Evolutionary conservation across 2,329 filamentous ascomycete species (phyloP), one percentile per base, ranked within the genome.

Genomic region (Penicillium sp.): DNA sequence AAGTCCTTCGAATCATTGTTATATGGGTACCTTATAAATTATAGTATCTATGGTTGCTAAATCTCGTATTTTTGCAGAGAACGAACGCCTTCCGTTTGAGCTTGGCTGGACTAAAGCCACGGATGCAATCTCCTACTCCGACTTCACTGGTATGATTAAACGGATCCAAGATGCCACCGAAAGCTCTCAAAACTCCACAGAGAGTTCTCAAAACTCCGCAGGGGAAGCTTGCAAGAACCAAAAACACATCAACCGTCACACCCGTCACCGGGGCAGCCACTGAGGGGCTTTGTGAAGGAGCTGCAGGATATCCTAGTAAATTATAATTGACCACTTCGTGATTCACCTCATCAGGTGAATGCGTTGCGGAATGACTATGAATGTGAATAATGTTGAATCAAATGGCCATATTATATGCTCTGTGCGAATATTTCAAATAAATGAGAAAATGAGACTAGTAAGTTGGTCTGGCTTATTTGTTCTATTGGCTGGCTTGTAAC

Each of bases 321-420:
- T 26, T 43, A 43, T 43, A 18, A 23, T 43, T 26, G 19, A 43
- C 14, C 39, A 43, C n/a, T 43, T 43, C 23, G 39, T 43, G 39
- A 16, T 24, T 28, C 13, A 5, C 39, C 21, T 43, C 16, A 28
- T 28, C 6, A 3, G 24, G 39, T 26, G 23, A 19, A 43, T 19
- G 19, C 23, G 39, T 28, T 43, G 18, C 18, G 14, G 39, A 43
- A 42, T 14, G 39, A 43, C 39, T 18, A 23, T 43, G 39, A 43
- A 42, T 43, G 39, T 43, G 39, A 43, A 43, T 43, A 43, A 43
- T 43, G 16, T 43, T 28, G 10, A 43, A 43, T 26, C 23, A 43
- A 43, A 42, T 16, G n/a, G 23, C 21, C 28, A 16, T 10, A 18
- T 26, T 28, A 7, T 16, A 16, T 23, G 37, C 19, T 42, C 19